phyloP scores from a whole-genome alignment of 75 land plant genomes.

The Sequoiadendron giganteum region DNA sequence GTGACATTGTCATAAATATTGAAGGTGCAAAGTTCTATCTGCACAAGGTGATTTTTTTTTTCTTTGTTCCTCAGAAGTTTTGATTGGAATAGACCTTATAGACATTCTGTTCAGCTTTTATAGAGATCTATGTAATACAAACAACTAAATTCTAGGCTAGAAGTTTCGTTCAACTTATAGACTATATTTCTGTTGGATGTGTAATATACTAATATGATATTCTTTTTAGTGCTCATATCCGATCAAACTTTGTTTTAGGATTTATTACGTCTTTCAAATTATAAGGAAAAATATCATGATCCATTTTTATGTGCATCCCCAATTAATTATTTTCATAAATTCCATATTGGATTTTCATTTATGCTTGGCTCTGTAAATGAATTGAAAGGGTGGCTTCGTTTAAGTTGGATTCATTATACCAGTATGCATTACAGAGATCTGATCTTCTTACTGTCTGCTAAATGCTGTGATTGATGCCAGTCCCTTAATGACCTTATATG shows the following conservation, averaged over 20 bases:
- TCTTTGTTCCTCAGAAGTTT: neutral
- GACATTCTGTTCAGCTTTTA: neutral
- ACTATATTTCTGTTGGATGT: neutral
- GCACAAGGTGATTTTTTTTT: slow-evolving; percentile 45
- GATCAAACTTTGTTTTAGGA: neutral
- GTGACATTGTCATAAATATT: slow-evolving; percentile 45
- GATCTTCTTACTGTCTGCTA: neutral
- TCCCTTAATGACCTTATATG: neutral
- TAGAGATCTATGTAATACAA: slow-evolving; percentile 2
- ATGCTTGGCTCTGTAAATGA: neutral
- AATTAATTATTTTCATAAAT: neutral
- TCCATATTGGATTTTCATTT: neutral
- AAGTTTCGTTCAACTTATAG: neutral
- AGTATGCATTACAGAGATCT: neutral
- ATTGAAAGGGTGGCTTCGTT: neutral
- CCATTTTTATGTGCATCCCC: neutral
- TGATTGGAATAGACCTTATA: neutral
- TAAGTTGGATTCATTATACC: neutral
- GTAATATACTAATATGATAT: neutral
- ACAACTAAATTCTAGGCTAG: neutral
- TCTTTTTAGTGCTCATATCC: neutral
- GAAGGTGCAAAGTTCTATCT: slow-evolving; percentile 42
- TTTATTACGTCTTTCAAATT: neutral
- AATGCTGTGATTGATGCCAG: neutral
- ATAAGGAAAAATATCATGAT: neutral